Base-by-base conservation (phyloP, 495 filamentous ascomycete species). In the Podospora sp. region DNA sequence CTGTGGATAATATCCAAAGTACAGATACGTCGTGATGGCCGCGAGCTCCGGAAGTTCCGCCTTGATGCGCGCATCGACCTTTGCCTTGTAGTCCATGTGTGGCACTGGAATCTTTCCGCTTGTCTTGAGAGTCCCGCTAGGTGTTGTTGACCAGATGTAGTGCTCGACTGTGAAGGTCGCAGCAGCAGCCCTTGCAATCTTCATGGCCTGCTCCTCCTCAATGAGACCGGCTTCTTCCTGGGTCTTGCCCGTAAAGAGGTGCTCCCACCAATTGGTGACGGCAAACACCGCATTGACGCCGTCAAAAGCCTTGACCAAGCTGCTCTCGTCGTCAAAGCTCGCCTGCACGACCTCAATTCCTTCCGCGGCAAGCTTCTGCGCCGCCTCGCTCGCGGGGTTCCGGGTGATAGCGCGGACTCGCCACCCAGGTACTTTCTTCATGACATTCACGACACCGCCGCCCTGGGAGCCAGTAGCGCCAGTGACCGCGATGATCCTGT, bases 131-230 rank as follows among this genome's bases (percentile, higher is more conserved):
- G 29, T 67, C 11, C 65, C 71, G 64, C 76, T 74, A 0, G 82
- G 79, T 0, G 82, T 70, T 1, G 81, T 83, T 53, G 75, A 78
- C 81, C 80, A 83, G 66, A 84, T 76, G 60, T 75, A 84, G 61
- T 82, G 82, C 68, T 84, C 72, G 18, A 85, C 67, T 0, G 75
- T 76, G 1, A 67, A 29, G 0, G 76, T 83, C 20, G 67, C 63
- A 3, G 74, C 63, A 6, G 82, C 83, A 8, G 81, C 82, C 4
- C 66, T 66, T 24, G 79, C 82, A 29, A 84, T 70, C 52, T 79
- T 83, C 51, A 74, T 77, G n/a, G 76, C 81, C 60, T 70, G 68
- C 40, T 51, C 50, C 25, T 64, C 60, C 57, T 70, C 68, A 29
- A 70, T 58, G 12, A 53, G 60, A 33, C 66, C 66, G 11, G 66